These are phyloP conservation scores for Neofusicoccum ribis DNA, from an alignment of 2,329 filamentous ascomycete genomes.

Conservation along the genomic window DNA sequence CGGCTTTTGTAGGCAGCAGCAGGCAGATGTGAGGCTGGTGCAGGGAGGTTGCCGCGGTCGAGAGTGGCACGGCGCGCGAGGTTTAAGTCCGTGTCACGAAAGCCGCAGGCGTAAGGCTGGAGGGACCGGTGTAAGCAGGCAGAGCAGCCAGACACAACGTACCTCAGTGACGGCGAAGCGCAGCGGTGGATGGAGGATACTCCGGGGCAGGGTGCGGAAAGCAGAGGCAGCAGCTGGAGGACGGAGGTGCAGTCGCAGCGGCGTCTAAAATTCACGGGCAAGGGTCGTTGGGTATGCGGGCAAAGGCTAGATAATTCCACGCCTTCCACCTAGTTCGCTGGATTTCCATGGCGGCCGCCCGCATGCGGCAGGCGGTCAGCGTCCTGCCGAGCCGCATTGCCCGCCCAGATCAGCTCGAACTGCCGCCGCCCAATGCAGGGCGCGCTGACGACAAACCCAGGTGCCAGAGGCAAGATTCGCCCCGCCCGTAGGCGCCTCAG, in stretches of 20 bases:
- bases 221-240: background rate
- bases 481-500: background rate
- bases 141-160: background rate
- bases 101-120: conserved; percentile 13
- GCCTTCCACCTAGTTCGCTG: conserved; percentile 15
- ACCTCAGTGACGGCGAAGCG: conserved; percentile 1
- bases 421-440: background rate
- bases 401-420: background rate
- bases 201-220: background rate
- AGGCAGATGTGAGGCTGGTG: background rate
- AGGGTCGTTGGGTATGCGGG: conserved; percentile 16
- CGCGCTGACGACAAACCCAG: background rate
- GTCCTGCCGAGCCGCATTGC: background rate
- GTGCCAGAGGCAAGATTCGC: background rate
- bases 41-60: background rate
- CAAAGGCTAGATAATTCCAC: conserved; percentile 15
- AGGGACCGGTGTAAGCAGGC: background rate
- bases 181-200: background rate
- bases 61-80: conserved; percentile 13
- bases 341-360: conserved; percentile 4
- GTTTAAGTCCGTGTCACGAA: background rate
- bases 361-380: conserved; percentile 13
- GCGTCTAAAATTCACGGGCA: conserved; percentile 16
- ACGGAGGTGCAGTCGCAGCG: conserved; percentile 8
- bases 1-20: background rate